These are phyloP conservation scores for Fraxinus pennsylvanica DNA, from an alignment of 257 asterid genomes.

Conservation along the genomic window DNA sequence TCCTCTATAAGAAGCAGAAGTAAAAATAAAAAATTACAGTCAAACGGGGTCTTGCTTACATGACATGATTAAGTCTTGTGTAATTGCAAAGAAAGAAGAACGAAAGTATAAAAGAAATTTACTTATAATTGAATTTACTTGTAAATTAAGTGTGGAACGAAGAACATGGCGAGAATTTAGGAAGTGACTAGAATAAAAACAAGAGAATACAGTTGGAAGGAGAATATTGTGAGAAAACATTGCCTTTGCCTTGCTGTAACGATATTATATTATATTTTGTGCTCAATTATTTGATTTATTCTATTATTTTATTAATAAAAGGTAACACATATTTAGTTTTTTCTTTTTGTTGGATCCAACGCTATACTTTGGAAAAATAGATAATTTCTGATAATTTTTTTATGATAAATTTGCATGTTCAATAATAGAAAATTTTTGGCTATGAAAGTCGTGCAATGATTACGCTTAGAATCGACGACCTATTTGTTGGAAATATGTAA, in stretches of 20 bases:
- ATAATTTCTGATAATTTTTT: too few species aligned
- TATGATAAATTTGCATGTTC: too few species aligned
- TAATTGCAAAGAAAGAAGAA: background rate
- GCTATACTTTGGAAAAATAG: too few species aligned
- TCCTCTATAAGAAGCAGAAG: too few species aligned
- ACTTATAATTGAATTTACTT: constrained; percentile 2
- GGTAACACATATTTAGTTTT: background rate
- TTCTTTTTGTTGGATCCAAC: background rate
- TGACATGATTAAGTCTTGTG: background rate
- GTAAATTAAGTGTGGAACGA: background rate
- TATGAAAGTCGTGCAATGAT: too few species aligned
- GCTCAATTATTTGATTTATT: constrained; percentile 16
- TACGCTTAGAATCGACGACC: too few species aligned
- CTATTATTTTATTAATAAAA: background rate
- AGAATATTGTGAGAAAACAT: constrained; percentile 47
- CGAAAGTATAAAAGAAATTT: background rate
- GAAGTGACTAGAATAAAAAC: background rate
- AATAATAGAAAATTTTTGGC: too few species aligned
- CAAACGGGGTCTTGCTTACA: too few species aligned
- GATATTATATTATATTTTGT: constrained; percentile 7
- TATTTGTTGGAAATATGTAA: too few species aligned
- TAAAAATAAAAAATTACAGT: too few species aligned
- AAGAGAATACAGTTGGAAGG: constrained; percentile 49
- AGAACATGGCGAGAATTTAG: background rate
- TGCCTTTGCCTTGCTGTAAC: constrained; percentile 5